A percentile compares a stretch with the other conserved stretches of the same genome.
Evolutionary conservation across 805 yeast species (phyloP).

Genomic region (Groenewaldozyma tartarivorans): DNA sequence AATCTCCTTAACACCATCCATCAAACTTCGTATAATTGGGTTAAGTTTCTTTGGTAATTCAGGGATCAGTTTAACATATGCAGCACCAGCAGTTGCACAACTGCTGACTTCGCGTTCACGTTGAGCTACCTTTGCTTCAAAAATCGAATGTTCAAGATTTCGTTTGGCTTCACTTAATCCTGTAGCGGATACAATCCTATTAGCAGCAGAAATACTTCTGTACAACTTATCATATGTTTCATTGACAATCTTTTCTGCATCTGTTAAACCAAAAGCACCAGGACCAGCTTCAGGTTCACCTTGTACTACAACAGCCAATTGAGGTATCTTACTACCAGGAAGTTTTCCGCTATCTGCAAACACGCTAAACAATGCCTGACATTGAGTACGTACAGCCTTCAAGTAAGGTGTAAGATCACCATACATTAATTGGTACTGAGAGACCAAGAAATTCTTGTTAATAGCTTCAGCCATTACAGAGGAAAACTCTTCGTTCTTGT

Average conservation of each 20-base stretch:
- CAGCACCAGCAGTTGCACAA: conserved; percentile 68
- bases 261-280: conserved; percentile 74
- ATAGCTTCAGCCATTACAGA: conserved; percentile 10
- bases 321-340: conserved; percentile 63
- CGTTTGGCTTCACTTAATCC: conserved; percentile 71
- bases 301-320: conserved; percentile 78
- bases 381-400: conserved; percentile 76
- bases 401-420: conserved; percentile 82
- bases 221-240: conserved; percentile 60
- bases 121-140: conserved; percentile 51
- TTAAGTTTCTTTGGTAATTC: conserved; percentile 76
- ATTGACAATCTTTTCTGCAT: conserved; percentile 60
- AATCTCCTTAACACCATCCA: conserved; percentile 86
- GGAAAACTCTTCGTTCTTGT: conserved; percentile 11
- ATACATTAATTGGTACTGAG: conserved; percentile 34
- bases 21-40: conserved; percentile 77
- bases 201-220: conserved; percentile 53
- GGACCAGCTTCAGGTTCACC: conserved; percentile 94
- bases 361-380: conserved; percentile 70
- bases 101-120: conserved; percentile 41
- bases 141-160: conserved; percentile 54
- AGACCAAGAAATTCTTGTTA: conserved; percentile 20
- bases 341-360: conserved; percentile 71
- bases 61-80: conserved; percentile 45
- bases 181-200: conserved; percentile 58